Evolutionary conservation across 441 rosid genomes (phyloP), one percentile per base, ranked within the genome.

Genomic region (California macrophylla): DNA sequence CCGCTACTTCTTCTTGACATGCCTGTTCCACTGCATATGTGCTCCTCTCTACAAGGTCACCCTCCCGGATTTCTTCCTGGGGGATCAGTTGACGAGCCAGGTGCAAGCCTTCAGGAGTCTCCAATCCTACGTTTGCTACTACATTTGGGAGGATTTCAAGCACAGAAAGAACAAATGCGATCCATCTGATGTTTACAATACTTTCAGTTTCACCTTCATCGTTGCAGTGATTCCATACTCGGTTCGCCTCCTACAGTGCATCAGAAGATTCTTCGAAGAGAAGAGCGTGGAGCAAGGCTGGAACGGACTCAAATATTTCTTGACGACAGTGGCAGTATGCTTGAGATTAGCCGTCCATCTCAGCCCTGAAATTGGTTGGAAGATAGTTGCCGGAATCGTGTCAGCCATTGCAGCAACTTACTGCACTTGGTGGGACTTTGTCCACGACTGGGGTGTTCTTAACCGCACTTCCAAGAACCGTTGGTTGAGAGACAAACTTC

Each of bases 351-450:
- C 61, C 61, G 9, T 20, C 13, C 0, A 8, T 21, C 12, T 54
- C 26, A 9, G n/a, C 13, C 4, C 4, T 7, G 61, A 26, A 18
- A 4, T 18, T 1, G 61, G 25, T 6, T 54, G 61, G 61, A 7
- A 18, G 26, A 13, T 54, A 18, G 13, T 8, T 0, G 61, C 61
- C 2, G 26, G 61, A 10, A 54, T 54, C 26, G 3, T 54, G 26
- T 54, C 61, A 0, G 61, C 61, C 61, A 6, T 23, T 54, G 61
- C 61, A 21, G 61, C 61, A 21, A 54, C 61, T 3, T 54, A 54
- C 61, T 20, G 61, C 26, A 54, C 61, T 7, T 54, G 61, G 61
- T 54, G 61, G 61, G 61, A 54, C 61, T 54, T 54, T 20, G 61
- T 54, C 9, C 61, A 54, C 7, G 61, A 54, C 61, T 54, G 61